Evolutionary conservation across 768 basidiomycete genomes (phyloP), one percentile per base, ranked within the genome.

Genomic region (Cystofilobasidium macerans): DNA sequence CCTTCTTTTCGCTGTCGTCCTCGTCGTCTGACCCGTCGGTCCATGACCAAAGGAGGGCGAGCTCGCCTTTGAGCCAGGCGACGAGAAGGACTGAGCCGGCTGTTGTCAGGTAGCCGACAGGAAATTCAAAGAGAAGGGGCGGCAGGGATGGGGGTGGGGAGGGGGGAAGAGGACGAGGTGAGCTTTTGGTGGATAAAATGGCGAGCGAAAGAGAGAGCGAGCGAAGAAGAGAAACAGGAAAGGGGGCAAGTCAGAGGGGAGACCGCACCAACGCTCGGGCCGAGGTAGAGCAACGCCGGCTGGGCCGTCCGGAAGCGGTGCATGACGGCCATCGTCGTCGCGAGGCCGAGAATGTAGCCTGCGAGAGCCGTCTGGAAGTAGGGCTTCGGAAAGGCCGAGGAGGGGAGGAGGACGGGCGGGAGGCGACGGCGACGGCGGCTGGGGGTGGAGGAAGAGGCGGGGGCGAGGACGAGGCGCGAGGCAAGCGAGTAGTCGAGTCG

Each of bases 281-380:
- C 87, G 69, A 99, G 81, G 76, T 97, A 99, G 53, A 99, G 78
- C 62, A 99, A 77, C 1, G 94, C 94, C 0, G 94, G 94, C 71
- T 99, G 94, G 3, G 88, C 90, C 9, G 80, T 80, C 36, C 80
- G 78, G 70, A 84, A 85, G 45, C 77, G 72, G 72, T 94, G 88
- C 91, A 95, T 90, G 28, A 93, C 87, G 0, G 75, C 72, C 83
- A 95, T 89, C 11, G 93, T 93, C 18, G 79, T 80, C 22, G 78
- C 75, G 36, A 97, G 81, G 1, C 89, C 92, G 40, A 78, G 63
- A 26, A 86, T 77, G 76, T 98, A 98, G 28, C 85, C 89, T 6
- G 76, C 69, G 62, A 97, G 73, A 40, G 82, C 79, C 13, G 85
- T 81, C 45, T 74, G 77, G 75, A 95, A 97, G 77, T 92, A 95